Evolutionary conservation across 2,329 filamentous ascomycete genomes (phyloP), one percentile per base, ranked within the genome.

Genomic region (Aspergillus floridensis): DNA sequence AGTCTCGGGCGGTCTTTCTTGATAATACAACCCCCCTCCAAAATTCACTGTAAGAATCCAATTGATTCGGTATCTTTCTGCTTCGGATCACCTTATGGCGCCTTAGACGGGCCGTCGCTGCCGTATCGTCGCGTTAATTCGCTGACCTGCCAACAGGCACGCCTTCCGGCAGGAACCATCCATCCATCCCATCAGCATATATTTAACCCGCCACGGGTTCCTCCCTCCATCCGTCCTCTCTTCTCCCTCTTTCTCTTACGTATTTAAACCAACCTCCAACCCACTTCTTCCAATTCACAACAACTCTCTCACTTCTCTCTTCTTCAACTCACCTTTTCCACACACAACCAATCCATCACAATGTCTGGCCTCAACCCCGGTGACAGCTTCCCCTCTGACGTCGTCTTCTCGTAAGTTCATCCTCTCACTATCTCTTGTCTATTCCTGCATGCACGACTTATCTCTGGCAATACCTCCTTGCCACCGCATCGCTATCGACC

Each of bases 351-450:
- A 58, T 57, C 41, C 48, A 32, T 60, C 70, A 79, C 66, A 72
- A 87, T 87, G 84, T 76, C 88, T 80, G 84, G 83, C 76, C 84
- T 95, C 77, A 88, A 93, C 76, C 84, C 84, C 74, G 93, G 93
- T 73, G 91, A 96, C 77, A 81, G 82, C 75, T 93, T 98, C 84
- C 93, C 93, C 68, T 81, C 87, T 68, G 89, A 84, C 69, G 88
- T 96, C 63, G 82, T 83, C 76, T 97, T 97, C 83, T 82, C 83
- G 86, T 88, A 78, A 70, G 84, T 78, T 46, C 53, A 32, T 55
- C 54, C 21, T 46, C 52, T 61, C 56, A 44, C 44, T 38, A 41
- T 19, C 29, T 29, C 26, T 5, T 32, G 32, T 24, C 46, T 53
- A 6, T 31, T 16, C 57, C 14, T 29, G 22, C 8, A 2, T 26